phyloP scores from a whole-genome alignment of 2,329 filamentous ascomycete genomes.

The Sphaerulina vaccinii region DNA sequence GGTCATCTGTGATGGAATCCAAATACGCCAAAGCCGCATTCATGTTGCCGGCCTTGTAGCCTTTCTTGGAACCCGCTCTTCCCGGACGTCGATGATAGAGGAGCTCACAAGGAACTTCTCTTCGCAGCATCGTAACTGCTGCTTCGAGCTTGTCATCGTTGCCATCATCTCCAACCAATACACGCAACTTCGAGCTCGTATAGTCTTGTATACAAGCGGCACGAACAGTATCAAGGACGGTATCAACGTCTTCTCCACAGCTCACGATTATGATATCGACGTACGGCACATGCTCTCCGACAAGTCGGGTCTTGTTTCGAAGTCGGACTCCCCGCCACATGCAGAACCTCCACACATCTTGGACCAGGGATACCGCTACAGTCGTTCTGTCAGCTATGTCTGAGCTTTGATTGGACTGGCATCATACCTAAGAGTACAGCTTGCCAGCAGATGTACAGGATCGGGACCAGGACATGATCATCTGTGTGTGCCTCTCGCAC shows the following conservation, averaged over 20 bases:
- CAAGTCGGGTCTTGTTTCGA: background rate
- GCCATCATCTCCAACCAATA: conserved; percentile 45
- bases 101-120: conserved; percentile 41
- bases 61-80: conserved; percentile 39
- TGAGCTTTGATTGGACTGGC: background rate
- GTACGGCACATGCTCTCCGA: conserved; percentile 37
- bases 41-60: conserved; percentile 66
- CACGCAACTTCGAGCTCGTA: conserved; percentile 38
- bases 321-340: background rate
- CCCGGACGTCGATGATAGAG: conserved; percentile 41
- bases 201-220: conserved; percentile 44
- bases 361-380: background rate
- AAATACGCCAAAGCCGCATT: conserved; percentile 51
- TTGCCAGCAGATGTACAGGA: background rate
- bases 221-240: conserved; percentile 44
- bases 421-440: background rate
- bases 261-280: conserved; percentile 48
- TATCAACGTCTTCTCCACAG: conserved; percentile 45
- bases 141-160: conserved; percentile 37
- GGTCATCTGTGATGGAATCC: background rate
- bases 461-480: background rate
- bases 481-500: background rate
- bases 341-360: background rate
- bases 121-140: conserved; percentile 38
- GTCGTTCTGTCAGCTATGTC: background rate